These are phyloP conservation scores for Primulina huaijiensis DNA, from an alignment of 257 asterid genomes.

Conservation along the genomic window DNA sequence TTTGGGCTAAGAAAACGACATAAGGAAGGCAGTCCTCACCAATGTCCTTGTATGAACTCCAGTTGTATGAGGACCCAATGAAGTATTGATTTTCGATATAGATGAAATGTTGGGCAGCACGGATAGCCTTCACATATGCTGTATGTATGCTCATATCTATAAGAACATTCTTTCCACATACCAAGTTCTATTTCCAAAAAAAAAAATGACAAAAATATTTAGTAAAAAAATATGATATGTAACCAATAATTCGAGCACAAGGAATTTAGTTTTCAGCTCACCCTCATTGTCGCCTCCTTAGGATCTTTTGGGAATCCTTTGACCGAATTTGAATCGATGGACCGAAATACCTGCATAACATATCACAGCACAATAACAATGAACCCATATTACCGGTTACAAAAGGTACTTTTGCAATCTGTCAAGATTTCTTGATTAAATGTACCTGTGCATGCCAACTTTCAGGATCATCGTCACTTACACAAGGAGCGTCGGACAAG, in stretches of 20 bases:
- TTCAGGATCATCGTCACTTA: slow-evolving; percentile 63
- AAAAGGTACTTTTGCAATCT: slow-evolving; percentile 6
- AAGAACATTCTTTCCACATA: slow-evolving; percentile 92
- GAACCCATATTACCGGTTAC: slow-evolving; percentile 10
- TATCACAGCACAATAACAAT: slow-evolving; percentile 7
- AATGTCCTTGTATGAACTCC: slow-evolving; percentile 74
- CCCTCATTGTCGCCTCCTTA: slow-evolving; percentile 69
- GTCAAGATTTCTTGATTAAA: background rate
- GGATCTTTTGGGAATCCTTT: slow-evolving; percentile 94
- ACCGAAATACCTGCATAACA: slow-evolving; percentile 72
- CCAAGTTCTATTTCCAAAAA: slow-evolving; percentile 60
- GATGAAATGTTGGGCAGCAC: slow-evolving; percentile 91
- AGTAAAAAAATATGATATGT: background rate
- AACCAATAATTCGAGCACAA: slow-evolving; percentile 11
- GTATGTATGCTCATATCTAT: slow-evolving; percentile 98
- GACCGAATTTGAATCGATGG: slow-evolving; percentile 96
- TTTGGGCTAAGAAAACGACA: background rate
- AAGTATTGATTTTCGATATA: slow-evolving; percentile 97
- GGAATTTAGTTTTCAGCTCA: slow-evolving; percentile 34
- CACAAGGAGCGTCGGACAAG: slow-evolving; percentile 65
- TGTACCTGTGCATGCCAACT: slow-evolving; percentile 93
- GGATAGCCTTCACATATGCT: slow-evolving; percentile 89
- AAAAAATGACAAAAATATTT: slow-evolving; percentile 9
- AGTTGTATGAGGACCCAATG: slow-evolving; percentile 90
- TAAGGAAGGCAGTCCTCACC: slow-evolving; percentile 44